Conservation (phyloP, 2,329 filamentous ascomycete genomes). For the Epichloe elymi region DNA sequence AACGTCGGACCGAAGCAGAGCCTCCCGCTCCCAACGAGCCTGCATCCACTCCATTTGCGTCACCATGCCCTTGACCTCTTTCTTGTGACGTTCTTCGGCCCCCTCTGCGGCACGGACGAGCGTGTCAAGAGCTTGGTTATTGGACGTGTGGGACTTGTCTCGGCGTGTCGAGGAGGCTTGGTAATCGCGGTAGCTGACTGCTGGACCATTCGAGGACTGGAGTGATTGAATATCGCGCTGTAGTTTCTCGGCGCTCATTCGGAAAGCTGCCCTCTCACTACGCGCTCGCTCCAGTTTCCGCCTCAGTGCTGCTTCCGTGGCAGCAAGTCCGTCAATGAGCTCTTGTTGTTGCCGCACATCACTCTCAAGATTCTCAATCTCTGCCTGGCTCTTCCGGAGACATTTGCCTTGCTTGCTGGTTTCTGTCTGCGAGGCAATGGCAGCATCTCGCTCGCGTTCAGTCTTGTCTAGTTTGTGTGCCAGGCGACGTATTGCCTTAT, state of each 20-base stretch:
- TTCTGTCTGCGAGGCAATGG: constrained; percentile 22
- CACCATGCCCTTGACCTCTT: constrained; percentile 67
- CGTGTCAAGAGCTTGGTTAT: constrained; percentile 41
- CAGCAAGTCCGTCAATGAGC: constrained; percentile 42
- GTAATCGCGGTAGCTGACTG: constrained; percentile 7
- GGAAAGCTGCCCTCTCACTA: constrained; percentile 47
- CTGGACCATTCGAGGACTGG: constrained; percentile 23
- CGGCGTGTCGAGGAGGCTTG: constrained; percentile 16
- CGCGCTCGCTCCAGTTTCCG: constrained; percentile 58
- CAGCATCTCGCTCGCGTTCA: constrained; percentile 30
- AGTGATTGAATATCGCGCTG: constrained; percentile 36
- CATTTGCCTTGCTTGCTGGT: constrained; percentile 43
- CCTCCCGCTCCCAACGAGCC: constrained; percentile 67
- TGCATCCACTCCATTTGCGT: constrained; percentile 89
- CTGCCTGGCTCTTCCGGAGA: constrained; percentile 48
- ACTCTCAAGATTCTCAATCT: constrained; percentile 57
- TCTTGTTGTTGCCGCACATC: constrained; percentile 58
- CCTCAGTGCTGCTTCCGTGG: constrained; percentile 46
- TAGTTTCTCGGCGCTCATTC: constrained; percentile 40
- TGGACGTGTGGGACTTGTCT: constrained; percentile 15
- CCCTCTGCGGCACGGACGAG: constrained; percentile 43
- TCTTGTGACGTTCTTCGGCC: constrained; percentile 56
- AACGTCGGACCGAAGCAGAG: constrained; percentile 64
- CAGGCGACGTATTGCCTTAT: constrained; percentile 28
- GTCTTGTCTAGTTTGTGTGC: constrained; percentile 38